phyloP scores from a whole-genome alignment of 2,329 filamentous ascomycete species.

The Penicillium decumbens region DNA sequence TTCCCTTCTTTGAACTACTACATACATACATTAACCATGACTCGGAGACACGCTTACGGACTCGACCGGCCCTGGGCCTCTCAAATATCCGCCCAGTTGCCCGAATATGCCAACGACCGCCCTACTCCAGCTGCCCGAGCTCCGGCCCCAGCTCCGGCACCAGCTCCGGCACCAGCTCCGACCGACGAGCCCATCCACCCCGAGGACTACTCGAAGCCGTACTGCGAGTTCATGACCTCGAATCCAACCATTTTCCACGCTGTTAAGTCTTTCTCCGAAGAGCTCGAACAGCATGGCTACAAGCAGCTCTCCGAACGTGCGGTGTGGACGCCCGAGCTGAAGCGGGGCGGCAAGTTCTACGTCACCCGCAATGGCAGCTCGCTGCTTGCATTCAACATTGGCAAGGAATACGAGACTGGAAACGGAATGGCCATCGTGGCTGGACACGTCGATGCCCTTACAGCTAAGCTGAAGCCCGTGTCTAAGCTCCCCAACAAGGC shows the following conservation, averaged over 20 bases:
- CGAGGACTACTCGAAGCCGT: conserved; percentile 73
- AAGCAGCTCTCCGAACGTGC: conserved; percentile 71
- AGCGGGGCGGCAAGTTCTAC: conserved; percentile 83
- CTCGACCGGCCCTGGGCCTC: conserved; percentile 32
- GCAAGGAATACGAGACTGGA: conserved; percentile 72
- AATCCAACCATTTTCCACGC: conserved; percentile 94
- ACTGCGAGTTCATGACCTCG: conserved; percentile 77
- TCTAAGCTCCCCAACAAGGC: conserved; percentile 77
- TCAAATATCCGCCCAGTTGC: conserved; percentile 27
- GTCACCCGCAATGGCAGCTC: conserved; percentile 79
- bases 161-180: conserved; percentile 14
- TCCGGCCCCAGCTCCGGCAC: conserved; percentile 13
- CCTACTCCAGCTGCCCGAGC: conserved; percentile 12
- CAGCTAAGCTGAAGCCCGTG: conserved; percentile 85
- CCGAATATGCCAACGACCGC: conserved; percentile 11
- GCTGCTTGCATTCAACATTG: conserved; percentile 79
- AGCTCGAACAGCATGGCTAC: conserved; percentile 69
- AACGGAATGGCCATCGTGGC: conserved; percentile 85
- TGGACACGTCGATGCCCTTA: conserved; percentile 88
- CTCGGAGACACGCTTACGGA: conserved; percentile 27
- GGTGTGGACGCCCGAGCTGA: conserved; percentile 67
- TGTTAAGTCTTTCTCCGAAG: conserved; percentile 70
- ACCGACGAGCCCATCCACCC: conserved; percentile 29
- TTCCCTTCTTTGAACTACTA: background rate
- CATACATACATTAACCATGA: conserved; percentile 23